Evolutionary conservation across 2,329 filamentous ascomycete species (phyloP).

Genomic region (Sporothrix phasma): DNA sequence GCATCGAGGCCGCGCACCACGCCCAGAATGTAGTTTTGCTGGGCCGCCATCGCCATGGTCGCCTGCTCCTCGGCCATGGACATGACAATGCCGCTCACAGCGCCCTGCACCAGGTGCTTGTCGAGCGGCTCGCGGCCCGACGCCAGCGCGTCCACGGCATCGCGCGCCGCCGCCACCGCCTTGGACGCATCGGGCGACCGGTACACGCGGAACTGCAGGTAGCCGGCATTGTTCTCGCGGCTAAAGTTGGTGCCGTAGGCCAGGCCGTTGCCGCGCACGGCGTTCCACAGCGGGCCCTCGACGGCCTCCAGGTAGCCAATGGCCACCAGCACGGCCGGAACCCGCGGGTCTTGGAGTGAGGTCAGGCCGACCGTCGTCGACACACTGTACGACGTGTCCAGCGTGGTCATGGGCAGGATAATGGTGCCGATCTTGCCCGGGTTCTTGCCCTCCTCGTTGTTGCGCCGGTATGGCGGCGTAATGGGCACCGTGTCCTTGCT

Average conservation of each 20-base stretch:
- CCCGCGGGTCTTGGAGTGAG: slow-evolving; percentile 63
- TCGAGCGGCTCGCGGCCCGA: slow-evolving; percentile 65
- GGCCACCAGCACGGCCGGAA: slow-evolving; percentile 80
- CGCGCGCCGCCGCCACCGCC: slow-evolving; percentile 67
- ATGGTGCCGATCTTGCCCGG: slow-evolving; percentile 66
- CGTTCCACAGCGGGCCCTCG: slow-evolving; percentile 89
- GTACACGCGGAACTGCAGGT: slow-evolving; percentile 77
- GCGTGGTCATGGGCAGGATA: slow-evolving; percentile 80
- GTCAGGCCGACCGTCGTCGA: slow-evolving; percentile 64
- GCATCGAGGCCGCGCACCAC: slow-evolving; percentile 67
- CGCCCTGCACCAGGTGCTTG: slow-evolving; percentile 73
- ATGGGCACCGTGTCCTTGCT: slow-evolving; percentile 54
- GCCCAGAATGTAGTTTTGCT: slow-evolving; percentile 71
- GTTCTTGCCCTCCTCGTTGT: slow-evolving; percentile 63
- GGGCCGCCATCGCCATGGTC: slow-evolving; percentile 72
- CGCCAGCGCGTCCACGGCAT: slow-evolving; percentile 65
- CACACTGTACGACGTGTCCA: slow-evolving; percentile 84
- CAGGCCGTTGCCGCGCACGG: slow-evolving; percentile 83
- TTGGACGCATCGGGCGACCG: slow-evolving; percentile 82
- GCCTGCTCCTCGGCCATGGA: slow-evolving; percentile 79
- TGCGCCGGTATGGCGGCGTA: slow-evolving; percentile 56
- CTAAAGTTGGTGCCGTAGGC: slow-evolving; percentile 81
- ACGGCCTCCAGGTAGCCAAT: slow-evolving; percentile 85
- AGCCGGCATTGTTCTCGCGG: slow-evolving; percentile 67
- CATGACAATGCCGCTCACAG: slow-evolving; percentile 81